These are phyloP conservation scores for Fusarium foetens DNA, from an alignment of 2,329 filamentous ascomycete species.

Conservation along the genomic window DNA sequence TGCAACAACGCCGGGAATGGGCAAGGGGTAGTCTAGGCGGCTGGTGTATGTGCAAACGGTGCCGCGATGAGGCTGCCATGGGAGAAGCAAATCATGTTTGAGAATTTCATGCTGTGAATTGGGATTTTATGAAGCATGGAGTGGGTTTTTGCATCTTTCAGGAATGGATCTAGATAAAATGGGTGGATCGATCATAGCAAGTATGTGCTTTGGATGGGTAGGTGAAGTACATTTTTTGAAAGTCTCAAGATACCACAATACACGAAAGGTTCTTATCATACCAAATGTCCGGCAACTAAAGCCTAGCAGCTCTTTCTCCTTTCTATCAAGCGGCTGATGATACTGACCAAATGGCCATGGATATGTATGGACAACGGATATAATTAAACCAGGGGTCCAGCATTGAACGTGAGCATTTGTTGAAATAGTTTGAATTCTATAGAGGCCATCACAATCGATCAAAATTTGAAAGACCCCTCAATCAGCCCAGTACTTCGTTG, in stretches of 20 bases:
- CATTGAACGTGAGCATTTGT: background rate
- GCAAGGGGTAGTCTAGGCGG: slow-evolving; percentile 88
- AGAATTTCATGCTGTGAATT: background rate
- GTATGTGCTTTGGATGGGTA: background rate
- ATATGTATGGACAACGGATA: background rate
- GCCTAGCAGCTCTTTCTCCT: background rate
- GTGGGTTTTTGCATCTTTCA: slow-evolving; percentile 10
- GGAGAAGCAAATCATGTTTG: slow-evolving; percentile 17
- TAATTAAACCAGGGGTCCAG: background rate
- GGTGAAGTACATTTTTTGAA: background rate
- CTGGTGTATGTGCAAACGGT: slow-evolving; percentile 86
- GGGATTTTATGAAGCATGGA: slow-evolving; percentile 12
- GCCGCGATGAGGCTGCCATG: slow-evolving; percentile 73
- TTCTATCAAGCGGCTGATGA: background rate
- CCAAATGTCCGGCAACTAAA: background rate
- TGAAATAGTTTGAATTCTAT: background rate
- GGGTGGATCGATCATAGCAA: slow-evolving; percentile 1
- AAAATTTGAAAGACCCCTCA: background rate
- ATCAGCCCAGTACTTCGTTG: background rate
- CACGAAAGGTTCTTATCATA: background rate
- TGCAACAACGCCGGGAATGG: slow-evolving; percentile 88
- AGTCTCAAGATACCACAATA: slow-evolving; percentile 7
- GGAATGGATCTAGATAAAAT: slow-evolving; percentile 29
- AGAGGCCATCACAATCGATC: background rate
- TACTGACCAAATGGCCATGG: background rate